Conservation (phyloP, 768 basidiomycete species). For the Psilocybe tampanensis region DNA sequence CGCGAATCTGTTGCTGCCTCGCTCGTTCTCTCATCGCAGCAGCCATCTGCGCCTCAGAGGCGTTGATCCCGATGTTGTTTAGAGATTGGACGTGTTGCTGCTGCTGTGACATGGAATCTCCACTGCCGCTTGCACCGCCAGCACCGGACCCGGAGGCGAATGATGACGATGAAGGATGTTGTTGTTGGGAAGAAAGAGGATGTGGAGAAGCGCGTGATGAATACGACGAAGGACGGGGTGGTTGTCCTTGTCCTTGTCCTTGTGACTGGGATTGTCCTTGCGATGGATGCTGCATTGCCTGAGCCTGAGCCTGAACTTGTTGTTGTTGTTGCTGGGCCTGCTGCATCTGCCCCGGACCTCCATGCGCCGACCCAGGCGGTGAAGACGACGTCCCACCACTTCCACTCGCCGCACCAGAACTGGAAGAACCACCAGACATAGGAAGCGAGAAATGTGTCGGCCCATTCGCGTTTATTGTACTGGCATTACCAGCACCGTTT, state of each 20-base stretch:
- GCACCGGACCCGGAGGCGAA: background rate
- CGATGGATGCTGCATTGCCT: constrained; percentile 1
- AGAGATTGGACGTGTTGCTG: constrained; percentile 5
- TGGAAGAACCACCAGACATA: constrained; percentile 27
- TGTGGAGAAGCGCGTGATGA: constrained; percentile 17
- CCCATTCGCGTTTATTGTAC: constrained; percentile 3
- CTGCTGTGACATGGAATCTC: background rate
- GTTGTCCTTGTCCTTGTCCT: constrained; percentile 3
- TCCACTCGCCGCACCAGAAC: no score
- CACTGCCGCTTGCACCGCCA: background rate
- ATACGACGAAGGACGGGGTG: constrained; percentile 21
- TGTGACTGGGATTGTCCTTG: constrained; percentile 10
- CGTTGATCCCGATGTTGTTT: constrained; percentile 16
- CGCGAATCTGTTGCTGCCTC: constrained; percentile 38
- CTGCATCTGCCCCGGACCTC: constrained; percentile 11
- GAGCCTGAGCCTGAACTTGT: constrained; percentile 7
- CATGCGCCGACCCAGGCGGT: constrained; percentile 20
- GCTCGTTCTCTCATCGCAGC: constrained; percentile 34
- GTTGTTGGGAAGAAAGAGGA: background rate
- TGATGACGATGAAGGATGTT: background rate
- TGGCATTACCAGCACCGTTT: background rate
- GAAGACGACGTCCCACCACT: no score
- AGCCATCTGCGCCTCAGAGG: constrained; percentile 36
- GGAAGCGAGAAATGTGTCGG: constrained; percentile 32
- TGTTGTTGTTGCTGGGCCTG: constrained; percentile 1